These are phyloP conservation scores for Herpetomonas samuelpessoai DNA, from an alignment of 208 protist species.

Conservation along the genomic window DNA sequence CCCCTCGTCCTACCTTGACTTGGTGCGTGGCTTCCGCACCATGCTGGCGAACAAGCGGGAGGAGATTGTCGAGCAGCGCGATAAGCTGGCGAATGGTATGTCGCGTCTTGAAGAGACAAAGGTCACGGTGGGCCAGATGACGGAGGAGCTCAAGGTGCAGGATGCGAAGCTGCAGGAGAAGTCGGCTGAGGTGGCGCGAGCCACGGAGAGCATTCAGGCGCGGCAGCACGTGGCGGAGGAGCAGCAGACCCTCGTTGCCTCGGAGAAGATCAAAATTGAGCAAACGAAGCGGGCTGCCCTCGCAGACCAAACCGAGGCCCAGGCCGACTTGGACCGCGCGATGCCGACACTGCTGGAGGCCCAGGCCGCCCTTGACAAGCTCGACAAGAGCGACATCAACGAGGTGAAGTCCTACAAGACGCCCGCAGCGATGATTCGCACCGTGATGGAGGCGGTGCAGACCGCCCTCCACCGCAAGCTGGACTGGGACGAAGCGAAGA, in stretches of 20 bases:
- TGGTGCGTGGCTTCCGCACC: conserved; percentile 94
- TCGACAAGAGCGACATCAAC: conserved; percentile 97
- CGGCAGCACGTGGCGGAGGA: conserved; percentile 96
- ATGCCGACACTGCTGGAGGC: conserved; percentile 96
- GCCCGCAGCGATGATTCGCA: conserved; percentile 93
- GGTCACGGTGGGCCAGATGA: conserved; percentile 88
- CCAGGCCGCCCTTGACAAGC: conserved; percentile 93
- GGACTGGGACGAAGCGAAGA: conserved; percentile 97
- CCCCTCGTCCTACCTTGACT: conserved; percentile 97
- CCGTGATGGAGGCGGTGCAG: conserved; percentile 97
- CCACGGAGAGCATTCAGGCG: conserved; percentile 94
- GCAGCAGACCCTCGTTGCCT: conserved; percentile 92
- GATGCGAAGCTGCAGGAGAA: conserved; percentile 86
- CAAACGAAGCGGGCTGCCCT: conserved; percentile 90
- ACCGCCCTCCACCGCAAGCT: conserved; percentile 92
- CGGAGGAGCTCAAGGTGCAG: conserved; percentile 88
- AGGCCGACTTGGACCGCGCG: conserved; percentile 95
- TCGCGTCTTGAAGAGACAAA: conserved; percentile 93
- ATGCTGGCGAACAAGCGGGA: conserved; percentile 94
- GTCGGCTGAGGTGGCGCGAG: conserved; percentile 81
- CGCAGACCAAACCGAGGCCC: conserved; percentile 90
- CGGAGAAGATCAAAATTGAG: conserved; percentile 95
- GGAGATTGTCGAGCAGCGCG: conserved; percentile 94
- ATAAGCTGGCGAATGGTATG: conserved; percentile 96
- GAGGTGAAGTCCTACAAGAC: conserved; percentile 98